Evolutionary conservation across 2,329 filamentous ascomycete genomes (phyloP).

Genomic region (Neonectria neomacrospora): DNA sequence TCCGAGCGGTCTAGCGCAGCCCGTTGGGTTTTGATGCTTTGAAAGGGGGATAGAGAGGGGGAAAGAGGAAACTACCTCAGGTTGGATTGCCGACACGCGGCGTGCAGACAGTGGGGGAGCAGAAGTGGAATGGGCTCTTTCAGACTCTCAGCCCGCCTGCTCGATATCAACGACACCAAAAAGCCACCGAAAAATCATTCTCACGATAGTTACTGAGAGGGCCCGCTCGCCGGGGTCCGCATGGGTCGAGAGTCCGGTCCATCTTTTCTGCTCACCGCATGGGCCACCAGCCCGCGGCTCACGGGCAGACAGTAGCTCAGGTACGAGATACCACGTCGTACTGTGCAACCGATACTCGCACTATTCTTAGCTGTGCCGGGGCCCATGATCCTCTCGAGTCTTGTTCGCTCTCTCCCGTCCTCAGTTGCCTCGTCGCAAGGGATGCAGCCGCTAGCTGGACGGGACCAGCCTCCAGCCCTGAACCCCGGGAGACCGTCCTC

Average conservation of each 20-base stretch:
- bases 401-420: too few species aligned
- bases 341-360: too few species aligned
- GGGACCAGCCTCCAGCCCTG: neutral
- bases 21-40: neutral
- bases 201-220: neutral
- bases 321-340: neutral
- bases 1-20: conserved; percentile 5
- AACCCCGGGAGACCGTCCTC: conserved; percentile 10
- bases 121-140: neutral
- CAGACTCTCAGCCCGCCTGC: neutral
- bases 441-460: conserved; percentile 12
- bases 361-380: too few species aligned
- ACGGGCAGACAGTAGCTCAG: neutral
- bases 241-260: neutral
- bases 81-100: neutral
- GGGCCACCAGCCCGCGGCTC: neutral
- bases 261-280: neutral
- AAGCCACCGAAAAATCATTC: neutral
- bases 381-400: too few species aligned
- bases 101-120: neutral
- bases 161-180: conserved; percentile 1
- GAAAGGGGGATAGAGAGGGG: neutral
- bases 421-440: neutral
- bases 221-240: neutral
- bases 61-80: neutral